These are phyloP conservation scores for Ogataea populi-albae DNA, from an alignment of 805 yeast genomes.

Conservation along the genomic window DNA sequence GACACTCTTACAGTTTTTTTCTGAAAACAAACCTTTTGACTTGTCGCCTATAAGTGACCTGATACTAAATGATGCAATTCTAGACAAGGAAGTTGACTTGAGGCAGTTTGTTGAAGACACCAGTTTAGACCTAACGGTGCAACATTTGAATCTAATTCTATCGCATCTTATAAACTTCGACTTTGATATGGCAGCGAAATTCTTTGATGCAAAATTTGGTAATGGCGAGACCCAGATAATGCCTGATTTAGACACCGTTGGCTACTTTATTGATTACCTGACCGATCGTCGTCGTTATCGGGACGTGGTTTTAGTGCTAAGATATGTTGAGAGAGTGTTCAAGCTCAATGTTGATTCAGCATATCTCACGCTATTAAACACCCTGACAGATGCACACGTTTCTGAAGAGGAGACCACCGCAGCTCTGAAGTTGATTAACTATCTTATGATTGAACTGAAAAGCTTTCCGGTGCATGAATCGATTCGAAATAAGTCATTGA, in stretches of 20 bases:
- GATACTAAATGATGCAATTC: constrained; percentile 4
- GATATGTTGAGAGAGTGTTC: constrained; percentile 4
- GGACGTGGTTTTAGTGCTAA: constrained; percentile 7
- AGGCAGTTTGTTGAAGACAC: constrained; percentile 3
- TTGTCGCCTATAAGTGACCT: constrained; percentile 5
- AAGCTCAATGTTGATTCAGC: constrained; percentile 1
- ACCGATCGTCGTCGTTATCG: constrained; percentile 3
- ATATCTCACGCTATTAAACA: constrained; percentile 3
- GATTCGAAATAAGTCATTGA: not conserved
- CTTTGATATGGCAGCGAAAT: constrained; percentile 2
- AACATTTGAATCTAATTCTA: constrained; percentile 5
- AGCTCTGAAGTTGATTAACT: constrained; percentile 3
- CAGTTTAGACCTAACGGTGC: not conserved
- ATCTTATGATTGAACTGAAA: not conserved
- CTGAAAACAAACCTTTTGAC: not conserved
- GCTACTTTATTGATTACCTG: constrained; percentile 6
- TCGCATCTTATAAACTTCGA: constrained; percentile 8
- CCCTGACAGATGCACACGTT: constrained; percentile 1
- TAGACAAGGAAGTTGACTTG: constrained; percentile 1
- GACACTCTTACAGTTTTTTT: constrained; percentile 3
- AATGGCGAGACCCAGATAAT: not conserved
- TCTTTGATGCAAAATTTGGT: constrained; percentile 9
- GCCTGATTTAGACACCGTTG: constrained; percentile 7
- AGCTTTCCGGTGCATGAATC: not conserved
- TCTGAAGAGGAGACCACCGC: constrained; percentile 1